A percentile compares a stretch with the other conserved stretches of the same genome.
phyloP scores from a whole-genome alignment of 257 asterid genomes.

The Nyctanthes arbortristis region DNA sequence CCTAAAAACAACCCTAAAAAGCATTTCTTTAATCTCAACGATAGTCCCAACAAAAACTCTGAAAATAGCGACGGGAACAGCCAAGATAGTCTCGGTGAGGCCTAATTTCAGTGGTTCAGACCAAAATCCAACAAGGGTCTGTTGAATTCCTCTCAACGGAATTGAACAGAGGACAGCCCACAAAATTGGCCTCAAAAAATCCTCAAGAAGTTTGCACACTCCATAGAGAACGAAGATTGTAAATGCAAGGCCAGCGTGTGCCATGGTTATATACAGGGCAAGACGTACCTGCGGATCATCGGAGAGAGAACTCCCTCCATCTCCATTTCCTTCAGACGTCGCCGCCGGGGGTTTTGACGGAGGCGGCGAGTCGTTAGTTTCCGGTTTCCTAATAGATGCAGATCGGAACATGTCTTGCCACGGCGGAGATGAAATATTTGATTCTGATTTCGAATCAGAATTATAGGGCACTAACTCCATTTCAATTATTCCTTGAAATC shows the following conservation, averaged over 20 bases:
- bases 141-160: slow-evolving; percentile 87
- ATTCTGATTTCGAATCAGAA: slow-evolving; percentile 58
- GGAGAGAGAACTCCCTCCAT: slow-evolving; percentile 35
- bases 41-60: slow-evolving; percentile 78
- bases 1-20: slow-evolving; percentile 48
- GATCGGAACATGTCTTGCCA: slow-evolving; percentile 99
- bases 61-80: slow-evolving; percentile 78
- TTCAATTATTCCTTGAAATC: slow-evolving; percentile 21
- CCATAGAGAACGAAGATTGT: slow-evolving; percentile 64
- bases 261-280: slow-evolving; percentile 95
- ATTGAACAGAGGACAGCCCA: slow-evolving; percentile 97
- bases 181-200: slow-evolving; percentile 74
- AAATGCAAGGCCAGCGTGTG: slow-evolving; percentile 86
- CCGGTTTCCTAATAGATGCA: slow-evolving; percentile 79
- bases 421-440: slow-evolving; percentile 47
- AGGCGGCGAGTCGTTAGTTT: slow-evolving; percentile 39
- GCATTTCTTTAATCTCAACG: slow-evolving; percentile 60
- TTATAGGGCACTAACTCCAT: slow-evolving; percentile 66
- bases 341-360: slow-evolving; percentile 27
- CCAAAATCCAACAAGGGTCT: slow-evolving; percentile 87
- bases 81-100: slow-evolving; percentile 83
- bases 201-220: slow-evolving; percentile 73
- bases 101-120: slow-evolving; percentile 81
- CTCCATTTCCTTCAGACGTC: slow-evolving; percentile 15
- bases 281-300: slow-evolving; percentile 92